Base-by-base conservation (phyloP, 257 asterid species). In the Ocimum tenuiflorum region DNA sequence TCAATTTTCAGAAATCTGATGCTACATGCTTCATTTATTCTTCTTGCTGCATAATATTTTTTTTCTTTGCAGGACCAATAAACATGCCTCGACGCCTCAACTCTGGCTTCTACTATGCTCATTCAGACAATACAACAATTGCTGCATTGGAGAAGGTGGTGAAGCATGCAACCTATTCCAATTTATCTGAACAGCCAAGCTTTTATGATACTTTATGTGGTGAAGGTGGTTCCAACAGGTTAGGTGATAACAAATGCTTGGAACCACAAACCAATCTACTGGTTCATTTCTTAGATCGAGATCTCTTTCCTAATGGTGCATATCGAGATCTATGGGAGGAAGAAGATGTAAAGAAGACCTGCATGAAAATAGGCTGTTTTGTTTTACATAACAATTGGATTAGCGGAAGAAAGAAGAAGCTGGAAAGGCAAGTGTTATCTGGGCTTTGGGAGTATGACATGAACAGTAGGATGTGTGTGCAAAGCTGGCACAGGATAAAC, bases 41-140 rank as follows among this genome's bases (percentile, higher is more conserved):
- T 17, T 53, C 29, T 53, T 47, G 12, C 35, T 45, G 47, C 36
- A 29, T 33, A 13, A 12, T 60, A 6, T 3, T 24, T 43, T 62
- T 13, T 31, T 18, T 38, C 43, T 60, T 72, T 73, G 53, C 90
- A 92, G 99, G 88, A 69, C 88, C 96, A 41, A 92, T 89, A 72
- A 92, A 92, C 82, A 74, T 87, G 69, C 98, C 98, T 59, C 80
- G 98, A 15, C 97, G 96, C 67, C 89, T 89, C 43, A 92, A 92
- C 77, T 92, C 98, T 19, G 98, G 98, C 35, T 92, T 92, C 88
- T 92, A 87, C 67, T 86, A 79, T 47, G 87, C 87, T 61, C 83
- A 77, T 77, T 87, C 97, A 14, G 97, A 92, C 74, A 73, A 50
- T 41, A 52, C 9, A 52, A 89, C 97, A 50, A 77, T 87, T 47